phyloP scores from a whole-genome alignment of 208 protist genomes.

The Acanthamoeba polyphaga region DNA sequence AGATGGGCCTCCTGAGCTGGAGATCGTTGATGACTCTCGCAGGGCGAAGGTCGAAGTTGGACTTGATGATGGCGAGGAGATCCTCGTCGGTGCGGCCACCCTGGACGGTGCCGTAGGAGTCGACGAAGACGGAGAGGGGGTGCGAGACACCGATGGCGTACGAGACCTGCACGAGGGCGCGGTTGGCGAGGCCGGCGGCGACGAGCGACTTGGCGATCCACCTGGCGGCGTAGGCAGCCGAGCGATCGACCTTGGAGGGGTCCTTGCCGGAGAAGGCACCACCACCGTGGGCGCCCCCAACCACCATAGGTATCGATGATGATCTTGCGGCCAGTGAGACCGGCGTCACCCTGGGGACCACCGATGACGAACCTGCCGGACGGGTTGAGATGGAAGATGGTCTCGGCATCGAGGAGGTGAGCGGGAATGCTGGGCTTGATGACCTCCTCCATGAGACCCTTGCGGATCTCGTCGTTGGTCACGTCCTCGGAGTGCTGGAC shows the following conservation, averaged over 20 bases:
- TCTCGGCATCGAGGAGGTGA: slow-evolving; percentile 96
- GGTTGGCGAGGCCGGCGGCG: slow-evolving; percentile 93
- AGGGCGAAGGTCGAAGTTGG: slow-evolving; percentile 99
- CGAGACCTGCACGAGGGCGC: slow-evolving; percentile 98
- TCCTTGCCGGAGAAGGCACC: slow-evolving; percentile 99
- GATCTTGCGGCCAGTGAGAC: slow-evolving; percentile 99
- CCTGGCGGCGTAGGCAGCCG: slow-evolving; percentile 98
- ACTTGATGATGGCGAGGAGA: slow-evolving; percentile 95
- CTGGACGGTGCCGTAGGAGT: slow-evolving; percentile 98
- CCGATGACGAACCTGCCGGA: slow-evolving; percentile 99
- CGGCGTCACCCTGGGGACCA: slow-evolving; percentile 99
- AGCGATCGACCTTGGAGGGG: slow-evolving; percentile 99
- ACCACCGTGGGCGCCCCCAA: slow-evolving; percentile 99
- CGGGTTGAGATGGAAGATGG: slow-evolving; percentile 99
- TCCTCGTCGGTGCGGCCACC: slow-evolving; percentile 88
- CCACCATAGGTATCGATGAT: slow-evolving; percentile 99
- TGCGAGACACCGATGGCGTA: slow-evolving; percentile 99
- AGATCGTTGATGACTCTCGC: slow-evolving; percentile 98
- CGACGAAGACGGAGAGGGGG: slow-evolving; percentile 98
- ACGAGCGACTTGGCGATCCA: slow-evolving; percentile 99
- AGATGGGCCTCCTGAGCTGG: slow-evolving; percentile 97
- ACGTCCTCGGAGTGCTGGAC: slow-evolving; percentile 98
- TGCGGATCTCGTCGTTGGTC: slow-evolving; percentile 95
- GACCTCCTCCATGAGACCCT: slow-evolving; percentile 96
- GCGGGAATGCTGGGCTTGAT: slow-evolving; percentile 96